Evolutionary conservation across 306 rosid genomes (phyloP).

Genomic region (Cicer bijugum): DNA sequence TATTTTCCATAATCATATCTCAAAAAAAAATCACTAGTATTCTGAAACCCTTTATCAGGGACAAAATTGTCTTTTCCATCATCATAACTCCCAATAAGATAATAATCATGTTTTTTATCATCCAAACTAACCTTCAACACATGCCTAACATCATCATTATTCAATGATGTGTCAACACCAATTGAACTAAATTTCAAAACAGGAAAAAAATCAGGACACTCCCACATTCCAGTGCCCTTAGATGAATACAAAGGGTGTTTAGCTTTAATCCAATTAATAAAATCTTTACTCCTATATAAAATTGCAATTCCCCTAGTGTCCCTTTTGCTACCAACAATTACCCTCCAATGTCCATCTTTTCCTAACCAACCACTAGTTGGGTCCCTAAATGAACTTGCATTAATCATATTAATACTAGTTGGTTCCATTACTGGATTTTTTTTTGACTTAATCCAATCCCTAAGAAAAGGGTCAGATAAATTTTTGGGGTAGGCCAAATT

Average conservation of each 20-base stretch:
- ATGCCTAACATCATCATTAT: constrained; percentile 53
- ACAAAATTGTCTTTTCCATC: constrained; percentile 51
- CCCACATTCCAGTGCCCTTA: constrained; percentile 80
- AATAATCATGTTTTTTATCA: constrained; percentile 65
- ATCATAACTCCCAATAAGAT: constrained; percentile 67
- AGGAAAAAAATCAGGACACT: constrained; percentile 84
- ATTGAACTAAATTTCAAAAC: constrained; percentile 36
- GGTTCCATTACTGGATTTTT: constrained; percentile 73
- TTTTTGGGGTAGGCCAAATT: constrained; percentile 73
- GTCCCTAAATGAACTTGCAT: constrained; percentile 76
- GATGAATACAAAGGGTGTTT: constrained; percentile 66
- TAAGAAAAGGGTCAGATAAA: constrained; percentile 69
- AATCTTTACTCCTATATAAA: constrained; percentile 67
- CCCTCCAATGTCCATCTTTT: constrained; percentile 62
- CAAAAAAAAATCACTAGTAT: constrained; percentile 38
- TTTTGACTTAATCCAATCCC: constrained; percentile 68
- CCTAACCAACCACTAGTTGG: constrained; percentile 89
- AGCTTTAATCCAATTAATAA: constrained; percentile 59
- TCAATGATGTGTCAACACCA: constrained; percentile 61
- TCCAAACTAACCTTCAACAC: constrained; percentile 79
- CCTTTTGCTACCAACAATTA: constrained; percentile 61
- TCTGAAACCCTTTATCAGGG: constrained; percentile 56
- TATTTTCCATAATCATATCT: constrained; percentile 89
- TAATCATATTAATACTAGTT: constrained; percentile 50
- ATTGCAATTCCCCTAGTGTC: constrained; percentile 58